phyloP scores from a whole-genome alignment of 2,329 filamentous ascomycete species.

The Cladophialophora chaetospira region DNA sequence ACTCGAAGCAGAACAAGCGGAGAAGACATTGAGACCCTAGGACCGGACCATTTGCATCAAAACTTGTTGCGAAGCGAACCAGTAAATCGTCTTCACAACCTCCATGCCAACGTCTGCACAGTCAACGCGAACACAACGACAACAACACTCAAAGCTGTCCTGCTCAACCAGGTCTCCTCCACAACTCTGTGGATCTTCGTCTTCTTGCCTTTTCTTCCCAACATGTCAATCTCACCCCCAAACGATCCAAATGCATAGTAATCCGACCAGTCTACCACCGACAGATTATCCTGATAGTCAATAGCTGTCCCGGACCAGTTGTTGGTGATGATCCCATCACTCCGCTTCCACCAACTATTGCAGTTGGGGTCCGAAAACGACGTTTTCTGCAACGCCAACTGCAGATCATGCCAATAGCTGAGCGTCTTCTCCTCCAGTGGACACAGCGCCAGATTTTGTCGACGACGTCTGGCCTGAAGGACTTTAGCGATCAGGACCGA shows the following conservation, averaged over 20 bases:
- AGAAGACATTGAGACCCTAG: not conserved
- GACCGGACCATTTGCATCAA: not conserved
- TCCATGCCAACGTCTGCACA: slow-evolving; percentile 8
- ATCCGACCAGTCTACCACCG: slow-evolving; percentile 38
- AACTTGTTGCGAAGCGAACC: not conserved
- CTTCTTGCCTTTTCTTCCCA: slow-evolving; percentile 27
- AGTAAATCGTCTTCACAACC: not conserved
- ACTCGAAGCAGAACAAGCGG: not conserved
- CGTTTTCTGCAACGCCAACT: slow-evolving; percentile 41
- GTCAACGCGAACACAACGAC: slow-evolving; percentile 4
- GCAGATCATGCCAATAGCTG: slow-evolving; percentile 16
- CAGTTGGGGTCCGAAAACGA: slow-evolving; percentile 59
- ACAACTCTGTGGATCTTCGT: slow-evolving; percentile 21
- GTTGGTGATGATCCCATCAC: slow-evolving; percentile 57
- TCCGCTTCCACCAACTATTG: slow-evolving; percentile 59
- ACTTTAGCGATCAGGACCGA: slow-evolving; percentile 53
- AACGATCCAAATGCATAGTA: slow-evolving; percentile 37
- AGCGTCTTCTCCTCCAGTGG: slow-evolving; percentile 41
- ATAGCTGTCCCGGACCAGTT: slow-evolving; percentile 59
- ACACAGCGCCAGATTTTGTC: slow-evolving; percentile 46
- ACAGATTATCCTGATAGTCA: slow-evolving; percentile 53
- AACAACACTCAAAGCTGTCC: slow-evolving; percentile 13
- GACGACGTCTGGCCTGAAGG: slow-evolving; percentile 46
- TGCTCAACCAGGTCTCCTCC: slow-evolving; percentile 17
- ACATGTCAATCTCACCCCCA: slow-evolving; percentile 31